Evolutionary conservation across 768 basidiomycete genomes (phyloP).

Genomic region (Suillus lakei): DNA sequence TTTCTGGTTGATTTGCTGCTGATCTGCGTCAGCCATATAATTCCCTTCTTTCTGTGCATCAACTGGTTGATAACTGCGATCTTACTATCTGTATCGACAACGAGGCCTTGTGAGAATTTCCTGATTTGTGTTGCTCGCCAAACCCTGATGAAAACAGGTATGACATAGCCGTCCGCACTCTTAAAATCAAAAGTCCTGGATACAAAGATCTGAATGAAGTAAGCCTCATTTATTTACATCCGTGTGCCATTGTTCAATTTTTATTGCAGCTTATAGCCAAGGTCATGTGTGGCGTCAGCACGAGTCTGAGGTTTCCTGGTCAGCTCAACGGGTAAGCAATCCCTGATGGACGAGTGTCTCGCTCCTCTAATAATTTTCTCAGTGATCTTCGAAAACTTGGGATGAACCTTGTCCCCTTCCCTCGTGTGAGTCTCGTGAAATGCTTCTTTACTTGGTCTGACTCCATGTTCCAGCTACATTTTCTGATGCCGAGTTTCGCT

Average conservation of each 20-base stretch:
- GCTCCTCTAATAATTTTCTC: neutral
- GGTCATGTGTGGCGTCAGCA: slow-evolving; percentile 95
- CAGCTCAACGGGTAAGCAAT: slow-evolving; percentile 79
- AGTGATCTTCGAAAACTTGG: slow-evolving; percentile 89
- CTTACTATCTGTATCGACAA: slow-evolving; percentile 87
- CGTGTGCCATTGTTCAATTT: neutral
- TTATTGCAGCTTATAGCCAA: slow-evolving; percentile 67
- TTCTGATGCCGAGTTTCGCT: slow-evolving; percentile 94
- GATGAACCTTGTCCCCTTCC: slow-evolving; percentile 96
- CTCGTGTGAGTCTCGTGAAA: slow-evolving; percentile 61
- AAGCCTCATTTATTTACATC: slow-evolving; percentile 22
- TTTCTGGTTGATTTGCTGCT: slow-evolving; percentile 3
- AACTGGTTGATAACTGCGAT: slow-evolving; percentile 89
- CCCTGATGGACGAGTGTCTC: neutral
- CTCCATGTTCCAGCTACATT: slow-evolving; percentile 72
- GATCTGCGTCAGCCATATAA: slow-evolving; percentile 70
- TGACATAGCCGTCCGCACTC: slow-evolving; percentile 66
- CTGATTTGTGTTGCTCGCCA: neutral
- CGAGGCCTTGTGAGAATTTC: slow-evolving; percentile 69
- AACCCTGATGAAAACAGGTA: slow-evolving; percentile 51
- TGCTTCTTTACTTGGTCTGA: neutral
- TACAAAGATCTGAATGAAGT: slow-evolving; percentile 76
- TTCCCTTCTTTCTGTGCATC: slow-evolving; percentile 81
- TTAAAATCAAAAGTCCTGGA: slow-evolving; percentile 66
- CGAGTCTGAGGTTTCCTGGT: slow-evolving; percentile 91